Percentiles rank a stretch among this genome's conserved stretches.
phyloP scores from a whole-genome alignment of 1,139 yeast species.

The Nadsonia starkeyi-henricii region DNA sequence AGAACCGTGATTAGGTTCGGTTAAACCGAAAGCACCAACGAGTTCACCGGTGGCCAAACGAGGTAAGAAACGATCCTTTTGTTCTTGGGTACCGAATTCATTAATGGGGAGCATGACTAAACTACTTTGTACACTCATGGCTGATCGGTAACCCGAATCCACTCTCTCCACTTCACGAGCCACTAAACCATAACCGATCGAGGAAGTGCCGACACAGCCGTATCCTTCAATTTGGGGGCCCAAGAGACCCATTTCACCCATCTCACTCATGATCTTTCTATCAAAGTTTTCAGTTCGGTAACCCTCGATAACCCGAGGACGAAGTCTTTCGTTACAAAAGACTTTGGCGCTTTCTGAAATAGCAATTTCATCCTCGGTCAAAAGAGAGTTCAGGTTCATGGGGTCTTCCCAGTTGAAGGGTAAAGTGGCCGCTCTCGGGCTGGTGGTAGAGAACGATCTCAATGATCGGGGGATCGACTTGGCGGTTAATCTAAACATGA shows the following conservation, averaged over 20 bases:
- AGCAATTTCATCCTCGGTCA: slow-evolving; percentile 30
- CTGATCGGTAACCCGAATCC: slow-evolving; percentile 32
- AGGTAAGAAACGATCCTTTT: slow-evolving; percentile 29
- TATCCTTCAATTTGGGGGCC: slow-evolving; percentile 31
- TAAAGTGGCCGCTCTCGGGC: slow-evolving; percentile 8
- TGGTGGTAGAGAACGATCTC: slow-evolving; percentile 6
- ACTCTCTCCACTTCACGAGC: slow-evolving; percentile 33
- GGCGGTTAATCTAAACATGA: background rate
- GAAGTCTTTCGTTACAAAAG: slow-evolving; percentile 26
- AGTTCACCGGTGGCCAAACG: slow-evolving; percentile 30
- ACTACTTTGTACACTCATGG: slow-evolving; percentile 34
- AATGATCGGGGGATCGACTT: background rate
- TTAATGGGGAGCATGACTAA: slow-evolving; percentile 32
- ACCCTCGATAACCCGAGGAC: slow-evolving; percentile 30
- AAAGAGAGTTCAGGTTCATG: slow-evolving; percentile 22
- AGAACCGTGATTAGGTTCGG: slow-evolving; percentile 34
- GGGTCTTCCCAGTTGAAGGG: slow-evolving; percentile 28
- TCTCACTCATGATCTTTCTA: slow-evolving; percentile 24
- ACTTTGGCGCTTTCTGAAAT: slow-evolving; percentile 27
- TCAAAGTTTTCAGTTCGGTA: slow-evolving; percentile 28
- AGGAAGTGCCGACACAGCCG: slow-evolving; percentile 31
- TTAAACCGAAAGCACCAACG: slow-evolving; percentile 31
- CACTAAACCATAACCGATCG: slow-evolving; percentile 30
- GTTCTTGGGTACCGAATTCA: slow-evolving; percentile 29
- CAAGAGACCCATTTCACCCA: slow-evolving; percentile 31